Conservation (phyloP, 2,329 filamentous ascomycete species). For the Fusarium beomiforme region DNA sequence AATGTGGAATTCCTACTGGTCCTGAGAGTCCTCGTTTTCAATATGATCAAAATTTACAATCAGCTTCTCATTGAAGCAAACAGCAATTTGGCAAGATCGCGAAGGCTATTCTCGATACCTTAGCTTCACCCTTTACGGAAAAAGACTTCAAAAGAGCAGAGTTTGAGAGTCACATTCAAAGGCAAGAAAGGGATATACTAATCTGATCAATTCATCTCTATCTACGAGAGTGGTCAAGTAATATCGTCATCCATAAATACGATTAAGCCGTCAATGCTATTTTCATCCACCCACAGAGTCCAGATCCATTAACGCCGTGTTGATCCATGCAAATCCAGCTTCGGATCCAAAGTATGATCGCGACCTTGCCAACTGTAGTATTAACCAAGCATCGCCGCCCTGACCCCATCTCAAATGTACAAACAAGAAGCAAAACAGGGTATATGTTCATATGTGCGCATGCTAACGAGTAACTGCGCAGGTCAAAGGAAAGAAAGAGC, state of each 20-base stretch:
- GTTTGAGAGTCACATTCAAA: neutral
- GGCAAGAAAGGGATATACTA: neutral
- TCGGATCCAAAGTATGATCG: slow-evolving; percentile 31
- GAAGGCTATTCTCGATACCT: neutral
- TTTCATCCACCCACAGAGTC: slow-evolving; percentile 36
- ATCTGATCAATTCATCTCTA: slow-evolving; percentile 37
- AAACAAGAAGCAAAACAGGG: slow-evolving; percentile 38
- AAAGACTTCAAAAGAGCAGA: neutral
- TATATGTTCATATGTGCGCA: slow-evolving; percentile 38
- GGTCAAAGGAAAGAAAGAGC: slow-evolving; percentile 4
- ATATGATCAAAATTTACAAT: neutral
- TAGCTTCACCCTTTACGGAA: neutral
- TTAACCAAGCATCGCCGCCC: slow-evolving; percentile 33
- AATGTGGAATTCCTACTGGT: neutral
- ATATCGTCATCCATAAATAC: slow-evolving; percentile 41
- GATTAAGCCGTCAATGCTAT: slow-evolving; percentile 40
- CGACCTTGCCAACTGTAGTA: slow-evolving; percentile 11
- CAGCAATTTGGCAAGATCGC: neutral
- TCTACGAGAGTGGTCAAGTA: slow-evolving; percentile 36
- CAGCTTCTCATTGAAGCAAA: neutral
- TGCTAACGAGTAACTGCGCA: slow-evolving; percentile 1
- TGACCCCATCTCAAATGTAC: slow-evolving; percentile 40
- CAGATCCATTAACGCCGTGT: slow-evolving; percentile 37
- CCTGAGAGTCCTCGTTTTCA: neutral
- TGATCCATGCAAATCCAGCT: slow-evolving; percentile 32